Evolutionary conservation across 371 early-diverging fungal species (phyloP).

Genomic region (Rhizopus arrhizus): DNA sequence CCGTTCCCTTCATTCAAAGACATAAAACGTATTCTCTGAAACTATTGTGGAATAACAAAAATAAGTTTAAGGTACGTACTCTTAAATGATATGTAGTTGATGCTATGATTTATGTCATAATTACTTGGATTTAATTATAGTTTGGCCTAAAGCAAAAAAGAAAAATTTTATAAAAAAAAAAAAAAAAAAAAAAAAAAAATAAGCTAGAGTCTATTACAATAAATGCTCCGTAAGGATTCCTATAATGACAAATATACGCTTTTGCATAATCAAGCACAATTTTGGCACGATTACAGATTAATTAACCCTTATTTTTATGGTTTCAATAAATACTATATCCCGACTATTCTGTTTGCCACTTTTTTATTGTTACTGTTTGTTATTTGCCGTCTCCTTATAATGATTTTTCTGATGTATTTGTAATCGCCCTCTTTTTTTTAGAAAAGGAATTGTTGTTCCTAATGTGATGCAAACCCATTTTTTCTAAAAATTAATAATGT

Average conservation of each 20-base stretch:
- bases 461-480: too few species aligned
- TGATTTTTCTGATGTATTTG: not conserved
- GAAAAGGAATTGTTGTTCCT: not conserved
- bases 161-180: slow-evolving; percentile 3
- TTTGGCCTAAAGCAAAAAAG: not conserved
- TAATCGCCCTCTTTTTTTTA: not conserved
- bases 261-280: not conserved
- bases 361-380: not conserved
- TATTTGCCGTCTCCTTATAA: not conserved
- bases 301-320: not conserved
- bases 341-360: not conserved
- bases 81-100: too few species aligned
- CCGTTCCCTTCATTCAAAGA: too few species aligned
- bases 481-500: too few species aligned
- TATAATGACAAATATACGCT: too few species aligned
- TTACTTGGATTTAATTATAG: too few species aligned
- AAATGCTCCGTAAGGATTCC: too few species aligned
- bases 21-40: too few species aligned
- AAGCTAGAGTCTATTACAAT: not conserved
- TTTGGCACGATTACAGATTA: not conserved
- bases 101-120: too few species aligned
- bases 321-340: not conserved
- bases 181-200: not conserved
- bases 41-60: too few species aligned
- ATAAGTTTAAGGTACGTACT: too few species aligned